Conservation (phyloP, 202 grass and related monocot genomes). For the Dendrocalamus latiflorus region DNA sequence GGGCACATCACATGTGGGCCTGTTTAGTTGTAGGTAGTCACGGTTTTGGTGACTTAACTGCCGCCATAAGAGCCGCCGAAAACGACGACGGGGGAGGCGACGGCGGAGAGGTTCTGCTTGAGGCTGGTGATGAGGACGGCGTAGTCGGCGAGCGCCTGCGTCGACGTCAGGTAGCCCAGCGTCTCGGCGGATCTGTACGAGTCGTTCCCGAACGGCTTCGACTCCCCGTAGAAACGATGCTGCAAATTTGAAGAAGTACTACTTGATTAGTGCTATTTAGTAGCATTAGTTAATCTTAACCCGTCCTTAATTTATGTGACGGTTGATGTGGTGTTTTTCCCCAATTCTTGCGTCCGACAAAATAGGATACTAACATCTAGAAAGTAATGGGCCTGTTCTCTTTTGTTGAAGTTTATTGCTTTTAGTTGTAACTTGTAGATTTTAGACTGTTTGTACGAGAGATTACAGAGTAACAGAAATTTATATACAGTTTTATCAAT, state of each 20-base stretch:
- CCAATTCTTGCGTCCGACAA: too few relatives aligned
- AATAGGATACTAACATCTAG: too few relatives aligned
- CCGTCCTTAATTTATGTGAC: background rate
- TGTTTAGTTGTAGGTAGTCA: background rate
- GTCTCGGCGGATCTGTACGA: conserved; percentile 48
- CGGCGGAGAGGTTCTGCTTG: conserved; percentile 74
- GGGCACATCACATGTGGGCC: background rate
- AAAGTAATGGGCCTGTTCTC: too few relatives aligned
- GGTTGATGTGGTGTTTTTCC: background rate
- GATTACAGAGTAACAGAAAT: too few relatives aligned
- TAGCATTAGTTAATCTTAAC: background rate
- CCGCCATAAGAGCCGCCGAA: conserved; percentile 93
- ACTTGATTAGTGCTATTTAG: background rate
- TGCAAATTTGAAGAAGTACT: background rate
- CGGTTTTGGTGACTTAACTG: conserved; percentile 53
- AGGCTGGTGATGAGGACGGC: conserved; percentile 77
- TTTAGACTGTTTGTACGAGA: too few relatives aligned
- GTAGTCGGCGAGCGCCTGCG: conserved; percentile 92
- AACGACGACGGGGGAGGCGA: conserved; percentile 71
- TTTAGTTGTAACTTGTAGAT: too few relatives aligned
- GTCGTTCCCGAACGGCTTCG: conserved; percentile 74
- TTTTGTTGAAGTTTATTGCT: too few relatives aligned
- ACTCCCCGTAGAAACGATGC: conserved; percentile 97
- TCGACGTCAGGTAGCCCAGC: conserved; percentile 84
- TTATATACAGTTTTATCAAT: too few relatives aligned